phyloP scores from a whole-genome alignment of 2,329 filamentous ascomycete species.

The Didymella segeticola region DNA sequence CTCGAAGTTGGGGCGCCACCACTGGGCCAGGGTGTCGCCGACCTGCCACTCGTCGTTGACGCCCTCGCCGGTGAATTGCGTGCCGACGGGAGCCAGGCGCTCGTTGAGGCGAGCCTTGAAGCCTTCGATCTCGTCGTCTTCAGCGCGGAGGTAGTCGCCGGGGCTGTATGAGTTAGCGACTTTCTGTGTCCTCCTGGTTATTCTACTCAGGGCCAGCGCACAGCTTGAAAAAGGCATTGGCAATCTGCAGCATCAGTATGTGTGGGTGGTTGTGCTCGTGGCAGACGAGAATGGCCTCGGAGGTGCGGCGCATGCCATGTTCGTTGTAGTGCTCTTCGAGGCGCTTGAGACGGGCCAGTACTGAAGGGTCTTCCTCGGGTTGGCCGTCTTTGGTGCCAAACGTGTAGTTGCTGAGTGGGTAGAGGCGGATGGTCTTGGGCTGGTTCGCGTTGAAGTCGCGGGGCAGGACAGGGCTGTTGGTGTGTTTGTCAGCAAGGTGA shows the following conservation, averaged over 20 bases:
- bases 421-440: slow-evolving; percentile 86
- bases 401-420: slow-evolving; percentile 97
- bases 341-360: slow-evolving; percentile 87
- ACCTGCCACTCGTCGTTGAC: slow-evolving; percentile 95
- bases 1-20: slow-evolving; percentile 99
- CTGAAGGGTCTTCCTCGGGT: slow-evolving; percentile 95
- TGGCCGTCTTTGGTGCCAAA: slow-evolving; percentile 99
- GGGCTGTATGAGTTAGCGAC: slow-evolving; percentile 59
- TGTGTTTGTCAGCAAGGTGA: slow-evolving; percentile 13
- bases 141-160: slow-evolving; percentile 88
- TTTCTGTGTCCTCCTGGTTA: too few species aligned
- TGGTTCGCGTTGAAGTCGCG: slow-evolving; percentile 88
- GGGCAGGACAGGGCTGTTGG: slow-evolving; percentile 72
- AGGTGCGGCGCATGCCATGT: slow-evolving; percentile 96
- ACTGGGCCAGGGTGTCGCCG: slow-evolving; percentile 93
- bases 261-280: slow-evolving; percentile 99
- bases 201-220: slow-evolving; percentile 30
- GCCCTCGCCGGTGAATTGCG: slow-evolving; percentile 79
- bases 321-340: slow-evolving; percentile 93
- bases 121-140: slow-evolving; percentile 91
- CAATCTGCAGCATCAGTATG: slow-evolving; percentile 98
- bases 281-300: slow-evolving; percentile 95
- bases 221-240: slow-evolving; percentile 99
- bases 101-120: slow-evolving; percentile 95
- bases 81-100: slow-evolving; percentile 88